These are phyloP conservation scores for Didymosphaeria variabile DNA, from an alignment of 2,329 filamentous ascomycete species.

Conservation along the genomic window DNA sequence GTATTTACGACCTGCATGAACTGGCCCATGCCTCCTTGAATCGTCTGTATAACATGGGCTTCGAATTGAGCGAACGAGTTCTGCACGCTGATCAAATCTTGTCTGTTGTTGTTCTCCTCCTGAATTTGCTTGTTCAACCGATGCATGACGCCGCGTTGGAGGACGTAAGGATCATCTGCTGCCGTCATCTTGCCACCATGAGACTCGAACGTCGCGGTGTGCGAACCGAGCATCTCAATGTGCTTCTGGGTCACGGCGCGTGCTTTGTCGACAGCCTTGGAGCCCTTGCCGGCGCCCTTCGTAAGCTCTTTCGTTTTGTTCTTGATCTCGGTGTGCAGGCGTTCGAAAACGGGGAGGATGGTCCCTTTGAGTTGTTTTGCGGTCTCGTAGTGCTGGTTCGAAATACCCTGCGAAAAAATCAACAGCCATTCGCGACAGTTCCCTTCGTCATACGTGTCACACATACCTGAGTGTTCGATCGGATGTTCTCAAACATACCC, in stretches of 20 bases:
- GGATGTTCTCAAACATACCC: slow-evolving; percentile 92
- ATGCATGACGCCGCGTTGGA: slow-evolving; percentile 82
- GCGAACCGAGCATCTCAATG: slow-evolving; percentile 90
- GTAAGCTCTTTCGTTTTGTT: slow-evolving; percentile 91
- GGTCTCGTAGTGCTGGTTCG: slow-evolving; percentile 89
- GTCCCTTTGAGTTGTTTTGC: slow-evolving; percentile 88
- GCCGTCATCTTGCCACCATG: slow-evolving; percentile 75
- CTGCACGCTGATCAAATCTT: slow-evolving; percentile 92
- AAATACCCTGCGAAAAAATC: slow-evolving; percentile 68
- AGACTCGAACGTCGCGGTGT: slow-evolving; percentile 82
- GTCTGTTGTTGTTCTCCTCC: slow-evolving; percentile 95
- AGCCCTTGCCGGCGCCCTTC: slow-evolving; percentile 80
- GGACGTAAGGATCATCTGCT: slow-evolving; percentile 84
- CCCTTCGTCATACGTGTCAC: neutral
- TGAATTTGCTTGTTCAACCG: slow-evolving; percentile 89
- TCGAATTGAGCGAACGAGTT: slow-evolving; percentile 90
- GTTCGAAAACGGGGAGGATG: slow-evolving; percentile 87
- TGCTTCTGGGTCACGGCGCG: slow-evolving; percentile 90
- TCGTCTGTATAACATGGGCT: slow-evolving; percentile 79
- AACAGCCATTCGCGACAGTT: slow-evolving; percentile 1
- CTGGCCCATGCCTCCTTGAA: slow-evolving; percentile 83
- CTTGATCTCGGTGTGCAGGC: slow-evolving; percentile 96
- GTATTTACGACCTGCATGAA: slow-evolving; percentile 83
- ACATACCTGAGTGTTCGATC: slow-evolving; percentile 80
- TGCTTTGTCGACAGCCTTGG: slow-evolving; percentile 92